Evolutionary conservation across 2,329 filamentous ascomycete genomes (phyloP), one percentile per base, ranked within the genome.

Genomic region (Cordyceps farinosa): DNA sequence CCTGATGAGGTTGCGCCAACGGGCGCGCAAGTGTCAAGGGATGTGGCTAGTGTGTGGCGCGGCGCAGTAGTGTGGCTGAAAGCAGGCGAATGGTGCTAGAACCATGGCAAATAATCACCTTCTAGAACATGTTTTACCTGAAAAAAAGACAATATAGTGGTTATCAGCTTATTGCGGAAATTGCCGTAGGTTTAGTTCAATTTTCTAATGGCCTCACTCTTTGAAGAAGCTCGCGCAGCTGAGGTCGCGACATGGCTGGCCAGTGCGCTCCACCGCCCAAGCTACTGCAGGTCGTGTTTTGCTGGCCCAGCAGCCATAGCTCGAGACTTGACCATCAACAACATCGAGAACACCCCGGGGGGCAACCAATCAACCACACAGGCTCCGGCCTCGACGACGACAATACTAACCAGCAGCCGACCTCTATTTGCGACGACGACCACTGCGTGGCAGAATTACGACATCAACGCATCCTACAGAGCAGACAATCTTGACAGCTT

Each of bases 21-120:
- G 48, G 58, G 48, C 48, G 50, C 40, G 30, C 22, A 51, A 27
- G 9, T 47, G 32, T 55, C 59, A 42, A 60, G 58, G 59, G 51
- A 61, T 55, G 59, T 61, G 59, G 59, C 59, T 55, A 52, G 59
- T 40, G 50, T 54, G 50, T 61, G 59, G 59, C 59, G 44, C n/a
- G 17, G 52, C 32, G n/a, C 22, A 7, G 3, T 38, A 10, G 4
- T 40, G 32, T 53, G 40, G 42, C 59, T 44, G 48, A 22, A 30
- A 15, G 34, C 32, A n/a, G 50, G 7, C 7, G 11, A 3, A 38
- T 8, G 9, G 34, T 40, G 38, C 38, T 15, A 15, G 38, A 40
- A 15, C 10, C 5, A 40, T 40, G 38, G 38, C 38, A 13, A 3
- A 15, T 40, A 40, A 40, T 40, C 0, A 22, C 22, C 22, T 22